phyloP scores from a whole-genome alignment of 345 rosid genomes.

The Citrus maxima region DNA sequence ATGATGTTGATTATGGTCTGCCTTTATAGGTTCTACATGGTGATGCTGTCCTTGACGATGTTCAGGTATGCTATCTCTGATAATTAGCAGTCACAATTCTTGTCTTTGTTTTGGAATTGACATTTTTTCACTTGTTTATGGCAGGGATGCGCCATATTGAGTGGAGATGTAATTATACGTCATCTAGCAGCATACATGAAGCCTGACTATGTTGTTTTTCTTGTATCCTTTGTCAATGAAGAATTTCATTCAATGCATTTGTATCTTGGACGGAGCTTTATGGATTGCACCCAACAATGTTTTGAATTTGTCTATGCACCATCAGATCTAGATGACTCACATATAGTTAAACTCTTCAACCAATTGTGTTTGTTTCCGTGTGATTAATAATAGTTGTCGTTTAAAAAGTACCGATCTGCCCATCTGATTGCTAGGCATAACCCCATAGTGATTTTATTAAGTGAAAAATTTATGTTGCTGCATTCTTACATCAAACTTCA shows the following conservation, averaged over 20 bases:
- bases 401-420: not conserved
- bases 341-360: not conserved
- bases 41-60: slow-evolving; percentile 84
- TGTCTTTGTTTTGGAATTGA: slow-evolving; percentile 2
- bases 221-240: slow-evolving; percentile 58
- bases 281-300: not conserved
- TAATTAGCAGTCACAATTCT: not conserved
- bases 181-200: slow-evolving; percentile 74
- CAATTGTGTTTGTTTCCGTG: too few species aligned
- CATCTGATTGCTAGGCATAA: not conserved
- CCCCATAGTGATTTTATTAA: not conserved
- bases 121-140: slow-evolving; percentile 6
- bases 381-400: not conserved
- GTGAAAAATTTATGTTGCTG: not conserved
- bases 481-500: not conserved
- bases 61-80: slow-evolving; percentile 41
- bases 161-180: slow-evolving; percentile 91
- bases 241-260: not conserved
- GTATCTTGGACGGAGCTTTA: not conserved
- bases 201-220: slow-evolving; percentile 86
- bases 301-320: not conserved
- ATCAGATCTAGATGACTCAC: not conserved
- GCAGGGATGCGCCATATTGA: slow-evolving; percentile 93
- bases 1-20: not conserved
- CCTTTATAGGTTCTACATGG: slow-evolving; percentile 82